Conservation (phyloP, 2,329 filamentous ascomycete species). For the Onygena corvina region DNA sequence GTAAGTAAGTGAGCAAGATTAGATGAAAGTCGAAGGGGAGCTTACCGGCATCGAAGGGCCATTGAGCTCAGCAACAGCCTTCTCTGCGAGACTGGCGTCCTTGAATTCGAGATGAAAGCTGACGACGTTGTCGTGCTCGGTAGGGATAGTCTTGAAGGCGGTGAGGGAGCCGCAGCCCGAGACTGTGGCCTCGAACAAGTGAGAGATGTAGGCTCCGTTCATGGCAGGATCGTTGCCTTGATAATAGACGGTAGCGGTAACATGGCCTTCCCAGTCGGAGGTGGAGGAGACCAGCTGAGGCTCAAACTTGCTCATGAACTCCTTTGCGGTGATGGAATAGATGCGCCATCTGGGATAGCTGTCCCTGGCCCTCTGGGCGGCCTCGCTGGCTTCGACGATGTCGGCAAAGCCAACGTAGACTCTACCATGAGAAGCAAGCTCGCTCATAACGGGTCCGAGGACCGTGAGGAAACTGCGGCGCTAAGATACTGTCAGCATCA, state of each 20-base stretch:
- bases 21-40: constrained; percentile 2
- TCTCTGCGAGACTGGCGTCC: constrained; percentile 28
- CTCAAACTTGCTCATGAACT: constrained; percentile 33
- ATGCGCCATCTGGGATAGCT: constrained; percentile 39
- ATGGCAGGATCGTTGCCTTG: constrained; percentile 21
- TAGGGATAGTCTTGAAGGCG: constrained; percentile 23
- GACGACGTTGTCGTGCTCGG: constrained; percentile 22
- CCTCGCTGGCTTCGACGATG: constrained; percentile 46
- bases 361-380: constrained; percentile 37
- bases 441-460: constrained; percentile 28
- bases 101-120: constrained; percentile 33
- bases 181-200: constrained; percentile 34
- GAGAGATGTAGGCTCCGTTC: constrained; percentile 32
- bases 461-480: constrained; percentile 29
- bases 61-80: constrained; percentile 27
- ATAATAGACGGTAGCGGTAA: constrained; percentile 41
- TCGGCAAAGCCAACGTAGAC: constrained; percentile 49
- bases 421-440: constrained; percentile 29
- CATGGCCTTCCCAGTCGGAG: constrained; percentile 45
- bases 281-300: constrained; percentile 19
- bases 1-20: constrained; percentile 4
- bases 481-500: constrained; percentile 13
- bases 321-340: constrained; percentile 35
- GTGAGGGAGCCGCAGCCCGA: constrained; percentile 31
- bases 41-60: constrained; percentile 28